phyloP scores from a whole-genome alignment of 1,284 basidiomycete genomes.

The Porodaedalea pini region DNA sequence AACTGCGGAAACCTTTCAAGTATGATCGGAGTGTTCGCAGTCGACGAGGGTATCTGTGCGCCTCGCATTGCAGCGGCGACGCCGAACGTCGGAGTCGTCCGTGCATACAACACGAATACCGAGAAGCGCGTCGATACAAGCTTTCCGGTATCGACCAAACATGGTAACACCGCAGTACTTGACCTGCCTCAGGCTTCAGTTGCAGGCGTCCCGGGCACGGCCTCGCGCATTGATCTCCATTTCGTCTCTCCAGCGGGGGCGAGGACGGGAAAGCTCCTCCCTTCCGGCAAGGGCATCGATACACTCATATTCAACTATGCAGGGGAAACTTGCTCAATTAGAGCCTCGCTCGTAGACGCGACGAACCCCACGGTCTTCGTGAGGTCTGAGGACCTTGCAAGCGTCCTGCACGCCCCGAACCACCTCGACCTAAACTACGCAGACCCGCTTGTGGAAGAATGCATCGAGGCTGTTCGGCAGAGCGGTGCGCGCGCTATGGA shows the following conservation, averaged over 20 bases:
- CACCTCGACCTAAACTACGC: conserved; percentile 26
- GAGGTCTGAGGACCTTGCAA: conserved; percentile 39
- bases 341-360: conserved; percentile 61
- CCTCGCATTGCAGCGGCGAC: conserved; percentile 22
- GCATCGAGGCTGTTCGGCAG: conserved; percentile 54
- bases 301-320: conserved; percentile 27
- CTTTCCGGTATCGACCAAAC: conserved; percentile 44
- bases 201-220: conserved; percentile 63
- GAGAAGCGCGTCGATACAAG: conserved; percentile 63
- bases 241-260: conserved; percentile 66
- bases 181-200: conserved; percentile 48
- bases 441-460: conserved; percentile 30
- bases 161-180: conserved; percentile 38
- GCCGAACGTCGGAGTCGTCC: conserved; percentile 33
- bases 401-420: conserved; percentile 29
- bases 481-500: conserved; percentile 60
- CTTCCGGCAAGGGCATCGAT: conserved; percentile 52
- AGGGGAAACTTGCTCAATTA: conserved; percentile 28
- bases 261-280: conserved; percentile 65
- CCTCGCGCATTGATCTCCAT: conserved; percentile 62
- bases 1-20: conserved; percentile 70
- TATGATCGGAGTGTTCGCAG: conserved; percentile 64
- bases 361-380: conserved; percentile 74
- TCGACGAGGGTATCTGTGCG: conserved; percentile 54
- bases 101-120: conserved; percentile 67